Conservation (phyloP, 2,329 filamentous ascomycete genomes). For the Phyllosticta citrichinensis region DNA sequence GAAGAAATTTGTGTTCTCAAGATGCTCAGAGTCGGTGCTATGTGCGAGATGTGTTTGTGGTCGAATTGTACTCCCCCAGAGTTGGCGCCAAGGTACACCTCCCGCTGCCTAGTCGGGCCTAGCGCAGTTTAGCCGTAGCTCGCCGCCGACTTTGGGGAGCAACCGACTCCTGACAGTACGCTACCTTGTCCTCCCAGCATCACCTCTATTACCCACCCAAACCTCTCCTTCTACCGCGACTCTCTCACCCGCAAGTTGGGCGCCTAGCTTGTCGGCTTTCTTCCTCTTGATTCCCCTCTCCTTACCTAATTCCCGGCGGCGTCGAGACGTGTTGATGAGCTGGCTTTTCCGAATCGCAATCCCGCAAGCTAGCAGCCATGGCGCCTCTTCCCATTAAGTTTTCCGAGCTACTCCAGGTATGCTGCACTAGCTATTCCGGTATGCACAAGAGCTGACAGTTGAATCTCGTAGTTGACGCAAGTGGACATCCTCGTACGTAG, state of each 20-base stretch:
- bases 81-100: not conserved
- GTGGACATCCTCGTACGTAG: conserved; percentile 39
- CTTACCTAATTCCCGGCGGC: conserved; percentile 11
- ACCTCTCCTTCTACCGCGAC: conserved; percentile 4
- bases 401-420: conserved; percentile 75
- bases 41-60: not conserved
- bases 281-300: conserved; percentile 22
- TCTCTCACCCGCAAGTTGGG: conserved; percentile 8
- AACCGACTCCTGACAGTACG: conserved; percentile 6
- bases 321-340: conserved; percentile 21
- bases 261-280: conserved; percentile 16
- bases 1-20: not conserved
- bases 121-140: conserved; percentile 3
- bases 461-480: conserved; percentile 31
- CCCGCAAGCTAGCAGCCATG: conserved; percentile 36
- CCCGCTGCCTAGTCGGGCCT: not conserved
- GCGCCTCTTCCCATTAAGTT: conserved; percentile 83
- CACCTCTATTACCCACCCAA: conserved; percentile 2
- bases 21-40: not conserved
- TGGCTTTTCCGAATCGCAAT: conserved; percentile 21
- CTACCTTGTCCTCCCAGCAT: conserved; percentile 4
- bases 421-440: conserved; percentile 13
- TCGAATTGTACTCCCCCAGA: not conserved
- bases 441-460: conserved; percentile 21
- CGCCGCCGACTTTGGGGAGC: conserved; percentile 8